These are phyloP conservation scores for Podosphaera aphanis DNA, from an alignment of 2,329 filamentous ascomycete species.

Conservation along the genomic window DNA sequence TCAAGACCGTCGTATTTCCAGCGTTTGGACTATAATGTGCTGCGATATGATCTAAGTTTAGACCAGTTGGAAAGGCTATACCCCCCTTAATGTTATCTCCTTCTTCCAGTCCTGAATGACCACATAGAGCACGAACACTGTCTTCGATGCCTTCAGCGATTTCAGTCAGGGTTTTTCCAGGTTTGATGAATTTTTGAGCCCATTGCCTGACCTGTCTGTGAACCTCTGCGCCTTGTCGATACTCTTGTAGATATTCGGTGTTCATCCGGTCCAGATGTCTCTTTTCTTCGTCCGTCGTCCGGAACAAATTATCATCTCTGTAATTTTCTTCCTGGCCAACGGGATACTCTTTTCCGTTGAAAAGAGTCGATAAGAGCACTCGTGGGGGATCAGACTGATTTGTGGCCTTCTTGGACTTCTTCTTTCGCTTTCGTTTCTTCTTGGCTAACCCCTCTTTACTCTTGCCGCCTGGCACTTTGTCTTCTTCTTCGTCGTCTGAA, in stretches of 20 bases:
- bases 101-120: slow-evolving; percentile 52
- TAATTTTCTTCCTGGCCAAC: slow-evolving; percentile 62
- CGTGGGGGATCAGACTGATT: slow-evolving; percentile 57
- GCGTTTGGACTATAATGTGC: slow-evolving; percentile 76
- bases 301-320: slow-evolving; percentile 49
- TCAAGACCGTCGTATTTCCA: slow-evolving; percentile 51
- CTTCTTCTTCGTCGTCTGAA: slow-evolving; percentile 30
- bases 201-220: slow-evolving; percentile 71
- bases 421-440: slow-evolving; percentile 60
- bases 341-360: slow-evolving; percentile 49
- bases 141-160: slow-evolving; percentile 78
- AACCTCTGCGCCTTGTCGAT: slow-evolving; percentile 67
- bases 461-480: slow-evolving; percentile 10
- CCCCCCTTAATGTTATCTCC: slow-evolving; percentile 59
- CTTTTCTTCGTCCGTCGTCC: slow-evolving; percentile 69
- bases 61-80: slow-evolving; percentile 68
- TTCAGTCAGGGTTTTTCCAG: slow-evolving; percentile 56
- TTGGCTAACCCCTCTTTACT: slow-evolving; percentile 16
- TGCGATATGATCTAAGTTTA: slow-evolving; percentile 66
- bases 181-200: slow-evolving; percentile 59
- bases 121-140: slow-evolving; percentile 51
- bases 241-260: slow-evolving; percentile 57
- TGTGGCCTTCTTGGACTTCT: slow-evolving; percentile 41
- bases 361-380: slow-evolving; percentile 49
- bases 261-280: slow-evolving; percentile 61